Evolutionary conservation across 2,329 filamentous ascomycete genomes (phyloP), one percentile per base, ranked within the genome.

Genomic region (Neonectria ditissima): DNA sequence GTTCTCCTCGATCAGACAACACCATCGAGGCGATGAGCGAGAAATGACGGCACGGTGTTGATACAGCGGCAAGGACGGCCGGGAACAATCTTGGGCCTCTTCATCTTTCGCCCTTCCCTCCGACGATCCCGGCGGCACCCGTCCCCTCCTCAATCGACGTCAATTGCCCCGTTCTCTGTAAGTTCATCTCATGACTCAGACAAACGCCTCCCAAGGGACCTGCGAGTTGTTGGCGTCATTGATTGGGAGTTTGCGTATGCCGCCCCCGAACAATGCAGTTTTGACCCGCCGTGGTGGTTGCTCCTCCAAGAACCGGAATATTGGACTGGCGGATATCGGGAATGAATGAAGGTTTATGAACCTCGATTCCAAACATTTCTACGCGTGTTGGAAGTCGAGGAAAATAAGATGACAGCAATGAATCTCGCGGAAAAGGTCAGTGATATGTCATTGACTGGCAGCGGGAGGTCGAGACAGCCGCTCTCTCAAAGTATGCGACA

Each of bases 171-270:
- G 68, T 63, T 60, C 56, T 63, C 51, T 63, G 71, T 73, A 62
- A 72, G 71, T 69, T n/a, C 13, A 14, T n/a, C n/a, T n/a, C n/a
- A n/a, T n/a, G n/a, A n/a, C n/a, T n/a, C n/a, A n/a, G n/a, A n/a
- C n/a, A n/a, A n/a, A n/a, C n/a, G n/a, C n/a, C n/a, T n/a, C n/a
- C n/a, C n/a, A n/a, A 60, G 69, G 3, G 47, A 73, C 14, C 45
- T 75, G 2, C 55, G 69, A 0, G 65, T 81, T 1, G 70, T 75
- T 9, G 76, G 71, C 5, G 71, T 79, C 0, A 77, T 83, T 4
- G 80, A 82, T 63, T 82, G 79, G 79, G 80, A 82, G 68, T 79
- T 78, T 57, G 65, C 76, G 0, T 80, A 80, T 59, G 72, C 63
- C 1, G 79, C 70, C 0, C 78, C 79, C 0, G 58, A 72, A 16